Evolutionary conservation across 495 filamentous ascomycete species (phyloP).

Genomic region (Chaetomium tenue): DNA sequence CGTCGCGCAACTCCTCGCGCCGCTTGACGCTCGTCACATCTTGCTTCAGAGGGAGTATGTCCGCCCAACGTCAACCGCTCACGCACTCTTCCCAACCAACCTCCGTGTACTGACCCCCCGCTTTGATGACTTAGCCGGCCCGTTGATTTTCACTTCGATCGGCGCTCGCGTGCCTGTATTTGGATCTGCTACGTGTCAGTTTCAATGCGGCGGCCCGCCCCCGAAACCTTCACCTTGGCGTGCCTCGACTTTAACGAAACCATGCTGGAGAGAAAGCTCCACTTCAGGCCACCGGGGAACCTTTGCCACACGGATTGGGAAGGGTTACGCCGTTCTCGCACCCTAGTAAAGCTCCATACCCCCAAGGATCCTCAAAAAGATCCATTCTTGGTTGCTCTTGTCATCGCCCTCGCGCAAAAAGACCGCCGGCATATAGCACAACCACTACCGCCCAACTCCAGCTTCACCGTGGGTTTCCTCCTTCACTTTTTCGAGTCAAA

Average conservation of each 20-base stretch:
- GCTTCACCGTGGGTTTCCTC: background rate
- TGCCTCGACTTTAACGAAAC: background rate
- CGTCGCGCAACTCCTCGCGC: background rate
- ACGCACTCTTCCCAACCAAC: background rate
- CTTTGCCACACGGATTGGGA: background rate
- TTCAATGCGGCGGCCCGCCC: background rate
- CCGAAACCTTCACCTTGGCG: background rate
- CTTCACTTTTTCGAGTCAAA: background rate
- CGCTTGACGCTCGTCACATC: background rate
- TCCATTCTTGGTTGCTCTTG: conserved; percentile 4
- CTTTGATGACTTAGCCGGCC: background rate
- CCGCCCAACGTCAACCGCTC: too few species aligned
- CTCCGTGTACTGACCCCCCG: background rate
- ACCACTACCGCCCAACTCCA: background rate
- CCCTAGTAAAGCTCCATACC: background rate
- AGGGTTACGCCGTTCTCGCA: background rate
- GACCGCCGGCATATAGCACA: background rate
- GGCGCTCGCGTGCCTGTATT: background rate
- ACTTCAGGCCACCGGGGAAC: background rate
- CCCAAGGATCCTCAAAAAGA: background rate
- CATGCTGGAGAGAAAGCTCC: background rate
- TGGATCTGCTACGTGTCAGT: background rate
- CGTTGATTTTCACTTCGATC: background rate
- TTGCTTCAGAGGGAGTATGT: background rate
- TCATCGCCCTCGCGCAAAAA: conserved; percentile 1